Percentiles rank a stretch among this genome's conserved stretches.
These are phyloP conservation scores for Apiotrichum laibachii DNA, from an alignment of 1,284 basidiomycete genomes.

Conservation along the genomic window DNA sequence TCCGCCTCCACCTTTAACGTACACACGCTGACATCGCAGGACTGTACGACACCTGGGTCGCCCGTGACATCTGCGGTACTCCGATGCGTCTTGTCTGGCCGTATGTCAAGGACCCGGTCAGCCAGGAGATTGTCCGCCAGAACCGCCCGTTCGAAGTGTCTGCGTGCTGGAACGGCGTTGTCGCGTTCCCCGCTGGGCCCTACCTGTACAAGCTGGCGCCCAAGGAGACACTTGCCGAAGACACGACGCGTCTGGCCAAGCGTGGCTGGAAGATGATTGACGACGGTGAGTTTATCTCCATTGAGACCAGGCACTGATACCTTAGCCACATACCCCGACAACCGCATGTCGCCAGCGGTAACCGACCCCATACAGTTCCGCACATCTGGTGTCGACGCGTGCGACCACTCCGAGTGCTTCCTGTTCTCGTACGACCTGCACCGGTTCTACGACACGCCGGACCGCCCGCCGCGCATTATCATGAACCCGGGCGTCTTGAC, in stretches of 20 bases:
- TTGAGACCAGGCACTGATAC: slow-evolving; percentile 11
- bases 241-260: slow-evolving; percentile 2
- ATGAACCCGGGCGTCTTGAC: slow-evolving; percentile 56
- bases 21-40: slow-evolving; percentile 10
- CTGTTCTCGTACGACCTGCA: slow-evolving; percentile 60
- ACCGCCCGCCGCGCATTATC: slow-evolving; percentile 49
- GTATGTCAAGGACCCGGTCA: slow-evolving; percentile 55
- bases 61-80: slow-evolving; percentile 52
- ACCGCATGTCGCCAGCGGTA: slow-evolving; percentile 44
- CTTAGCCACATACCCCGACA: slow-evolving; percentile 39
- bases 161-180: slow-evolving; percentile 55
- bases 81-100: slow-evolving; percentile 57
- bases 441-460: slow-evolving; percentile 52
- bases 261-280: slow-evolving; percentile 45
- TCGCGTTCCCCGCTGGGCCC: slow-evolving; percentile 56
- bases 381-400: slow-evolving; percentile 51
- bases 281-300: slow-evolving; percentile 33
- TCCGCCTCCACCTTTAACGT: not conserved
- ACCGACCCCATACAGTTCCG: slow-evolving; percentile 56
- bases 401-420: slow-evolving; percentile 60
- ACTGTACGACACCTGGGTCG: slow-evolving; percentile 57
- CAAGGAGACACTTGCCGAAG: slow-evolving; percentile 26
- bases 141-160: slow-evolving; percentile 57
- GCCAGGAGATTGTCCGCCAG: slow-evolving; percentile 45
- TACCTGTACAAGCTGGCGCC: slow-evolving; percentile 47